Base-by-base conservation (phyloP, 2,329 filamentous ascomycete species). In the Xylariaceae sp. region DNA sequence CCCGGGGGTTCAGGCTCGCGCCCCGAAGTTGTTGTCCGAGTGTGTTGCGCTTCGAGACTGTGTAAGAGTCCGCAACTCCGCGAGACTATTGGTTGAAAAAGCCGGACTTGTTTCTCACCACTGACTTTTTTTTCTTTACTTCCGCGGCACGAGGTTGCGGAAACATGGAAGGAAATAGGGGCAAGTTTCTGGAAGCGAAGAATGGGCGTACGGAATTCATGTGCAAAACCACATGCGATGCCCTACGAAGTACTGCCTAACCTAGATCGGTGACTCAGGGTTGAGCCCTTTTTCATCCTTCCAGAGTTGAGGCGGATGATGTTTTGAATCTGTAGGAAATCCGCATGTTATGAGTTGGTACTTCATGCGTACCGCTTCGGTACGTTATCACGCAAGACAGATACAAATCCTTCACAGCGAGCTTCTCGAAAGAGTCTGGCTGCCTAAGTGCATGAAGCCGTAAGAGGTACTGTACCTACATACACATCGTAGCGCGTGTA, bases 11-110 rank as follows among this genome's bases (percentile, higher is more conserved):
- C 11, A 50, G 34, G 54, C 63, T 65, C 63, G 63, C 63, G 62
- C 53, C 57, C 63, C 63, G 63, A 65, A 60, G 52, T 55, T 53
- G 53, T 58, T 62, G 60, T 13, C 57, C 55, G 56, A 58, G 45
- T 17, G 59, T 30, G 37, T 42, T 30, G 23, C 23, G 4, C 23
- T 30, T 30, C 23, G 23, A 30, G 23, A 42, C 37, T 9, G 3
- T 42, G 37, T 13, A 10, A 13, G 37, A 42, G 11, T 13, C 37
- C 37, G 37, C 37, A 42, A 42, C 9, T 42, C 37, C 37, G 37
- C 37, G 4, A 42, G 37, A 10, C 8, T 42, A 13, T 42, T 42
- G 9, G 11, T 42, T 13, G 37, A 42, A 42, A 13, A 42, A 42
- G 37, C 37, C 37, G 9, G 11, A 8, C 8, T 42, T 42, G 37